phyloP scores from a whole-genome alignment of 1,139 yeast species.

The Kodamaea anthophila region DNA sequence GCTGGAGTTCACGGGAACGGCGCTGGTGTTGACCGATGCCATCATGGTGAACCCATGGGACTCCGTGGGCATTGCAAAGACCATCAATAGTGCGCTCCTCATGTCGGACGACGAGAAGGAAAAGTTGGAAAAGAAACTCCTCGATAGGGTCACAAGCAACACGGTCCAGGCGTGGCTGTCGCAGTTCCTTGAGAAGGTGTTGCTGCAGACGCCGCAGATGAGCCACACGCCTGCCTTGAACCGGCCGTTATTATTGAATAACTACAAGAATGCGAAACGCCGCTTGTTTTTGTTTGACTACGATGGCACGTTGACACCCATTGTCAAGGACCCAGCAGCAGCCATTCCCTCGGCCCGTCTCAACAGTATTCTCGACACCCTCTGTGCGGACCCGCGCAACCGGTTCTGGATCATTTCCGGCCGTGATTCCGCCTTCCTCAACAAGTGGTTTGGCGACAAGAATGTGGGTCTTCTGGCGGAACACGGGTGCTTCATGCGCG shows the following conservation, averaged over 20 bases:
- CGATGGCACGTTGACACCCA: slow-evolving; percentile 95
- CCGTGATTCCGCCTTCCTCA: slow-evolving; percentile 85
- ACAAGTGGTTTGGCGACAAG: slow-evolving; percentile 77
- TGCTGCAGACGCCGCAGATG: slow-evolving; percentile 43
- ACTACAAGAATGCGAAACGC: slow-evolving; percentile 55
- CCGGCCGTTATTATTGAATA: slow-evolving; percentile 55
- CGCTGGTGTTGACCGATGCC: slow-evolving; percentile 73
- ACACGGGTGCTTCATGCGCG: slow-evolving; percentile 93
- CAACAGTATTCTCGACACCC: slow-evolving; percentile 49
- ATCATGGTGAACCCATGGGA: slow-evolving; percentile 96
- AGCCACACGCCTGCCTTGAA: slow-evolving; percentile 83
- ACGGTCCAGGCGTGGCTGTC: slow-evolving; percentile 82
- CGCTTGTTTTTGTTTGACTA: slow-evolving; percentile 88
- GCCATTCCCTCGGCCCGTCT: slow-evolving; percentile 87
- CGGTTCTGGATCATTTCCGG: slow-evolving; percentile 96
- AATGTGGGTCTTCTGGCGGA: slow-evolving; percentile 86
- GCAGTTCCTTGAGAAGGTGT: slow-evolving; percentile 49
- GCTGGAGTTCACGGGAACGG: slow-evolving; percentile 92
- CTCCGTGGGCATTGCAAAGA: slow-evolving; percentile 82
- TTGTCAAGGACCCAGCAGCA: slow-evolving; percentile 95
- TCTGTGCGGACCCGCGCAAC: slow-evolving; percentile 73
- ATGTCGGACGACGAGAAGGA: slow-evolving; percentile 40
- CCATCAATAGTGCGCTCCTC: slow-evolving; percentile 62
- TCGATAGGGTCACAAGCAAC: slow-evolving; percentile 58
- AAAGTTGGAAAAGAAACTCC: slow-evolving; percentile 46